phyloP scores from a whole-genome alignment of 1,139 yeast species.

The Sugiyamaella sp. region DNA sequence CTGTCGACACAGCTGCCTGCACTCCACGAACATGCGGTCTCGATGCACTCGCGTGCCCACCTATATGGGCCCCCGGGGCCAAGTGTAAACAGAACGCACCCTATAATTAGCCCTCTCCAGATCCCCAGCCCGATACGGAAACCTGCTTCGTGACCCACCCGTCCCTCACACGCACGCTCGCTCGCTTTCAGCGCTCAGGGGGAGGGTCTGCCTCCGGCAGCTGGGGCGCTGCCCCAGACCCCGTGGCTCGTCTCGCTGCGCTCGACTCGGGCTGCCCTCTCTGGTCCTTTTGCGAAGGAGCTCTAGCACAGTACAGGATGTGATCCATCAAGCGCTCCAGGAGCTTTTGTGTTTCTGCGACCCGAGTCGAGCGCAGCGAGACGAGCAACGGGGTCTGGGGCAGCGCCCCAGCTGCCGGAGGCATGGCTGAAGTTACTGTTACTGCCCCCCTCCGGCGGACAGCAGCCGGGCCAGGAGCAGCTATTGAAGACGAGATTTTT shows the following conservation, averaged over 20 bases:
- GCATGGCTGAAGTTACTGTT: slow-evolving; percentile 1
- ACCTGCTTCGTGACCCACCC: too few species aligned
- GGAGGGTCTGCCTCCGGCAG: not conserved
- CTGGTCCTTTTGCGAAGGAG: too few species aligned
- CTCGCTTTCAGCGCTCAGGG: too few species aligned
- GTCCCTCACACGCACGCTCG: too few species aligned
- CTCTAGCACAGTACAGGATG: too few species aligned
- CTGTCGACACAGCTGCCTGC: not conserved
- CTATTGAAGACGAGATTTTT: slow-evolving; percentile 5
- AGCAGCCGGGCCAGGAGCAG: not conserved
- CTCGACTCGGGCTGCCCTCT: not conserved
- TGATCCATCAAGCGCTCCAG: too few species aligned
- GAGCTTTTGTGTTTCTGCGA: not conserved
- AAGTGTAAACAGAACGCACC: not conserved
- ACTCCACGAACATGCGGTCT: not conserved
- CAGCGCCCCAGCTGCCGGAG: slow-evolving; percentile 2
- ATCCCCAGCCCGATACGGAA: too few species aligned
- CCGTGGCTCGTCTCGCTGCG: not conserved
- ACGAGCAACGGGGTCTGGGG: too few species aligned
- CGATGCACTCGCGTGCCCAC: too few species aligned
- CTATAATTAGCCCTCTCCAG: too few species aligned
- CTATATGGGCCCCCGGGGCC: too few species aligned
- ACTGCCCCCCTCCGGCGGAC: slow-evolving; percentile 12
- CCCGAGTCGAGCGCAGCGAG: not conserved
- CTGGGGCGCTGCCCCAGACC: not conserved